Base-by-base conservation (phyloP, 1,284 basidiomycete species). In the Boletus subluridellus region DNA sequence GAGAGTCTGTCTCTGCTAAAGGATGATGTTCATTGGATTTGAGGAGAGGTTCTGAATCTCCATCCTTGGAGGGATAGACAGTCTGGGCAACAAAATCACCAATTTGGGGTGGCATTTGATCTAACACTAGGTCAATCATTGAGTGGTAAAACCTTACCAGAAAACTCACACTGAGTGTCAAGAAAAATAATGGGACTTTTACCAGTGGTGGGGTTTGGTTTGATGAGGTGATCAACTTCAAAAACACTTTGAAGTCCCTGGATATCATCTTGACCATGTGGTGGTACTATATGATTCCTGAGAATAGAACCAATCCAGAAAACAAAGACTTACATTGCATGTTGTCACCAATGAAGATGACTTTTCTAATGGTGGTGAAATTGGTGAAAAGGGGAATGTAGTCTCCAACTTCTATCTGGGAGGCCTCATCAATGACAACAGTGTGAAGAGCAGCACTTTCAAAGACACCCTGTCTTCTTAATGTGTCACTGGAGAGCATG, bases 21-120 rank as follows among this genome's bases (percentile, higher is more conserved):
- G 74, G 70, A 61, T 86, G 84, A 5, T 46, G 0, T 1, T 78
- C 72, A 65, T 77, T 80, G 2, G 84, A 86, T 5, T 77, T 72
- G 7, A 87, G 79, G 2, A 60, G 52, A 1, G 67, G 35, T 5
- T 59, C 44, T 52, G 44, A 17, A 30, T 54, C 32, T 54, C 78
- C 62, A 28, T 53, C 37, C 59, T 80, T 63, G 24, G 68, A 59
- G 28, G 84, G 73, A 75, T 92, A 92, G 5, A 92, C 77, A 58
- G 76, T 74, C 49, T 78, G 65, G 30, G 88, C 90, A 50, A 92
- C 86, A 54, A 89, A 85, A 7, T 77, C 62, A n/a, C 89, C 89
- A 76, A 90, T 84, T 61, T 87, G 81, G 45, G 82, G 80, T 57
- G 90, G 89, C 87, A 92, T 90, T 3, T 89, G 83, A 64, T 91